phyloP scores from a whole-genome alignment of 140 eudicot species.

The Senecio squalidus region DNA sequence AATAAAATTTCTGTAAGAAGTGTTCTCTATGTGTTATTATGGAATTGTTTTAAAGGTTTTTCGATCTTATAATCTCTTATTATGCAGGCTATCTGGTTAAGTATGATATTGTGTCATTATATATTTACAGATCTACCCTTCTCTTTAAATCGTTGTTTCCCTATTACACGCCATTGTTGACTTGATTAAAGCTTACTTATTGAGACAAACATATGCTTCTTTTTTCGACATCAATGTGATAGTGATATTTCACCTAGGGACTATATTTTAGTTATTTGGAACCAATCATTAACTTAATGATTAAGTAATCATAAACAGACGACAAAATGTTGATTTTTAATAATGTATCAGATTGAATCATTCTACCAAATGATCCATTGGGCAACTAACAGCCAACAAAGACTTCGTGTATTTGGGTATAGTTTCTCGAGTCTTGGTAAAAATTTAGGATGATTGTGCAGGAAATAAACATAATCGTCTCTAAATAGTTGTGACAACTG shows the following conservation, averaged over 20 bases:
- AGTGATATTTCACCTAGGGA: background rate
- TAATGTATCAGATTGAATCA: too few relatives aligned
- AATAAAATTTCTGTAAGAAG: constrained; percentile 24
- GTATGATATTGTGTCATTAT: background rate
- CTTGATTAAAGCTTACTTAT: background rate
- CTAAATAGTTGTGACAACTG: too few relatives aligned
- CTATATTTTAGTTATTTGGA: background rate
- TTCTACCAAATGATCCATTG: too few relatives aligned
- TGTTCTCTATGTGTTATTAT: constrained; percentile 4
- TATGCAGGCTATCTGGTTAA: background rate
- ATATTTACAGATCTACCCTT: background rate
- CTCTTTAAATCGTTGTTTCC: background rate
- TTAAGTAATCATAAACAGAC: background rate
- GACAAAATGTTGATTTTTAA: too few relatives aligned
- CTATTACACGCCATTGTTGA: background rate
- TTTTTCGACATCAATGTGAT: background rate
- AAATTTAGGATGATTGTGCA: too few relatives aligned
- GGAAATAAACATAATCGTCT: too few relatives aligned
- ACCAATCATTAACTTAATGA: background rate
- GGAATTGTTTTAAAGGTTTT: background rate
- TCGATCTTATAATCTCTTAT: background rate
- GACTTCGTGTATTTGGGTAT: too few relatives aligned
- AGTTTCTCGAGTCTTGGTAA: too few relatives aligned
- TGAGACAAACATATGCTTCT: background rate
- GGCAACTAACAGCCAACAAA: too few relatives aligned